Base-by-base conservation (phyloP, 73 alveolate genomes). In the Paramecium biaurelia region DNA sequence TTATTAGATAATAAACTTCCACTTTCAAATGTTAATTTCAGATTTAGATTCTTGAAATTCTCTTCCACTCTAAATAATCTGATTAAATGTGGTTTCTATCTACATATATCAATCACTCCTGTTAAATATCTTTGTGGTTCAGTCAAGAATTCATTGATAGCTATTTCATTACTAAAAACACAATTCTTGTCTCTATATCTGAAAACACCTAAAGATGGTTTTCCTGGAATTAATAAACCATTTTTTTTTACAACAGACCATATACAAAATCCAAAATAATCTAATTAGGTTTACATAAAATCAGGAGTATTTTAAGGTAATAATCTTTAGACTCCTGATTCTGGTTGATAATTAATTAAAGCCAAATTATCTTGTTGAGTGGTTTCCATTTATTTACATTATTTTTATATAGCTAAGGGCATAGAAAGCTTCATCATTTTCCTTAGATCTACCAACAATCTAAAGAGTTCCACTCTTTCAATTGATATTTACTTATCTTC, bases 221-320 rank as follows among this genome's bases (percentile, higher is more conserved):
- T 97, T 5, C 99, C 99, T 5, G 99, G 98, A 92, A 97, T 89
- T 23, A 97, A 90, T 4, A 97, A 86, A 24, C 98, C 98, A 38
- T 94, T 93, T 56, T 93, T 94, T 85, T 95, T 96, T 6, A 96
- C 98, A 21, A 97, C 92, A 41, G 96, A 93, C 93, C 96, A 95
- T 12, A 96, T 87, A 68, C 99, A 97, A 92, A 97, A 97, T 11
- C 99, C 99, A 18, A 96, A 76, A 79, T 88, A 97, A 89, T 97
- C 99, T 24, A 97, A 92, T 23, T 98, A 98, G 45, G 96, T 95
- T 85, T 96, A 97, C 98, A 97, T 95, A 84, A 97, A 97, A 82
- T 97, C 99, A 15, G 98, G 99, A 53, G 99, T 97, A 24, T 93
- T 93, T 93, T 97, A 96, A n/a, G 96, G 97, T 92, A 97, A 95